These are phyloP conservation scores for Thraustotheca clavata DNA, from an alignment of 352 stramenopile genomes.

Conservation along the genomic window DNA sequence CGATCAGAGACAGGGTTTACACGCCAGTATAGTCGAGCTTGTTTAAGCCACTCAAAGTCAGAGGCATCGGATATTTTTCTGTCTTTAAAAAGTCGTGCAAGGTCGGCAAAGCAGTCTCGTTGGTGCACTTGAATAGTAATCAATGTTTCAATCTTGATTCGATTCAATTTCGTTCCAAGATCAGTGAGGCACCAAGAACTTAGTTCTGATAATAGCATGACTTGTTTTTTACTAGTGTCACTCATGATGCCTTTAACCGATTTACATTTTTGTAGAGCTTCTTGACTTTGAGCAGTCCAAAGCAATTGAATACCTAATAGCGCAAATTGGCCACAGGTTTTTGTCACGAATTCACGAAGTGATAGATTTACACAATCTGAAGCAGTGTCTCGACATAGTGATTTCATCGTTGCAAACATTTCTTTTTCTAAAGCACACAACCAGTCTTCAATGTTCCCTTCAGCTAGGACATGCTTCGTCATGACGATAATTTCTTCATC, in stretches of 20 bases:
- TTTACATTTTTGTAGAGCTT: constrained; percentile 67
- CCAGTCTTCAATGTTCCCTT: constrained; percentile 84
- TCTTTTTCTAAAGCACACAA: constrained; percentile 54
- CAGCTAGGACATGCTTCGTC: constrained; percentile 37
- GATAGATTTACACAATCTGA: constrained; percentile 40
- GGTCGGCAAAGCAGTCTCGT: constrained; percentile 64
- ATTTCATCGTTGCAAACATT: constrained; percentile 61
- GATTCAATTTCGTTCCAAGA: constrained; percentile 84
- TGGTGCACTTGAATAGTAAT: constrained; percentile 92
- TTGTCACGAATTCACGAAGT: constrained; percentile 60
- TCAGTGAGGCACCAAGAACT: constrained; percentile 88
- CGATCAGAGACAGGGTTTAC: constrained; percentile 64
- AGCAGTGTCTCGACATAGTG: constrained; percentile 46
- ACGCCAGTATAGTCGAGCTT: constrained; percentile 71
- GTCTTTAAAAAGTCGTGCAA: constrained; percentile 65
- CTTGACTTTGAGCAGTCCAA: constrained; percentile 66
- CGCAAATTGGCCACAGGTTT: constrained; percentile 62
- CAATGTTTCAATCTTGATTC: constrained; percentile 90
- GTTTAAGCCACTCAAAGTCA: constrained; percentile 81
- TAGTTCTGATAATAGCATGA: constrained; percentile 76
- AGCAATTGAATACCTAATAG: constrained; percentile 67
- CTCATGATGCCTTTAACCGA: constrained; percentile 79
- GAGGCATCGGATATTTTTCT: constrained; percentile 66
- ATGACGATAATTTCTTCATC: constrained; percentile 74
- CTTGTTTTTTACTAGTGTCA: constrained; percentile 73